phyloP scores from a whole-genome alignment of 805 yeast species.

The Saccharomycopsis sp. region DNA sequence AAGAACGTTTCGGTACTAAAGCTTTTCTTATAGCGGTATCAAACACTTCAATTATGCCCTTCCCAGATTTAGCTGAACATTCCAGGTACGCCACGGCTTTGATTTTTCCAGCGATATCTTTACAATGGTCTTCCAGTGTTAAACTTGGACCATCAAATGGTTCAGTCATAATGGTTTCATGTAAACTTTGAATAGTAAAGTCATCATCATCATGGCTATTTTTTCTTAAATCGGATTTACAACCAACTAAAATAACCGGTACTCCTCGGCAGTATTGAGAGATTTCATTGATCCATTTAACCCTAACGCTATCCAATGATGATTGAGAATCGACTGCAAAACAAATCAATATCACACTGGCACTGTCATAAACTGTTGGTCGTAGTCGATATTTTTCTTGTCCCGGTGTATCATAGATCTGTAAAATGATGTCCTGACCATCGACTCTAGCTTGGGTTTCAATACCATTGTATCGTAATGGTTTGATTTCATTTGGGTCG shows the following conservation, averaged over 20 bases:
- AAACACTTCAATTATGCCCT: too few relatives aligned
- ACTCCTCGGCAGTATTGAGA: conserved; percentile 51
- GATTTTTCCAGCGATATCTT: too few relatives aligned
- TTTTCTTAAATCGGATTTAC: conserved; percentile 51
- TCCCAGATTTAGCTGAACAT: too few relatives aligned
- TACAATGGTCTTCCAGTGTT: too few relatives aligned
- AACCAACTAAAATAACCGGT: conserved; percentile 45
- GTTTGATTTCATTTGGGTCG: too few relatives aligned
- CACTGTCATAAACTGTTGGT: conserved; percentile 55
- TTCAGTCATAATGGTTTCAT: too few relatives aligned
- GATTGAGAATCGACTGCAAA: conserved; percentile 52
- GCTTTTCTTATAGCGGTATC: too few relatives aligned
- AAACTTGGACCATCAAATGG: too few relatives aligned
- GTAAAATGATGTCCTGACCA: conserved; percentile 44
- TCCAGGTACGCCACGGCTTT: too few relatives aligned
- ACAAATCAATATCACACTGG: conserved; percentile 52
- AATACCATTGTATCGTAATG: conserved; percentile 62
- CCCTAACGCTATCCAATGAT: conserved; percentile 45
- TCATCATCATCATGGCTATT: conserved; percentile 26
- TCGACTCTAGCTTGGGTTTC: conserved; percentile 56
- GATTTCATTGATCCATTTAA: conserved; percentile 51
- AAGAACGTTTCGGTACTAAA: too few relatives aligned
- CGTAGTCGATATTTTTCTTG: conserved; percentile 56
- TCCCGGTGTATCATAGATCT: conserved; percentile 64
- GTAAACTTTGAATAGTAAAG: neutral